A percentile compares a stretch with the other conserved stretches of the same genome.
Evolutionary conservation across 2,329 filamentous ascomycete genomes (phyloP).

Genomic region (Aspergillus quadrilineatus): DNA sequence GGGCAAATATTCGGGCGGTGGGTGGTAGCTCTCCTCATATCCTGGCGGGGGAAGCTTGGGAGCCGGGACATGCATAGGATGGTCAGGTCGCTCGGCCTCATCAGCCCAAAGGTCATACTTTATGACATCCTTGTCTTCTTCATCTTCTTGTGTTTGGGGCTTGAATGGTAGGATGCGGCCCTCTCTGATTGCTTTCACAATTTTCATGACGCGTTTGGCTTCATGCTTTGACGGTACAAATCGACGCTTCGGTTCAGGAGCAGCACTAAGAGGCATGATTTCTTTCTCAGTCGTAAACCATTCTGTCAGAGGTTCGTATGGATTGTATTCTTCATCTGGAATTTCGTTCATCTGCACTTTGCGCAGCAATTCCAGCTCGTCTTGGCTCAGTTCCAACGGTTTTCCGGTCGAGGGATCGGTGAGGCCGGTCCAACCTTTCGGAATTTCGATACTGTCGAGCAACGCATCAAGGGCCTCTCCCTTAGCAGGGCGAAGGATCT

Average conservation of each 20-base stretch:
- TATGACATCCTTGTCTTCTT: slow-evolving; percentile 68
- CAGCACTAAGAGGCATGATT: slow-evolving; percentile 90
- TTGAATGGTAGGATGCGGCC: slow-evolving; percentile 91
- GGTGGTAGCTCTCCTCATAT: slow-evolving; percentile 95
- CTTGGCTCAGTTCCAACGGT: slow-evolving; percentile 78
- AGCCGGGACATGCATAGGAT: slow-evolving; percentile 91
- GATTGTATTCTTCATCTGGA: slow-evolving; percentile 84
- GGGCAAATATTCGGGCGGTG: slow-evolving; percentile 89
- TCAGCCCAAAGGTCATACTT: slow-evolving; percentile 95
- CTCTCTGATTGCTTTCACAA: slow-evolving; percentile 92
- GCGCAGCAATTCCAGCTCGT: slow-evolving; percentile 84
- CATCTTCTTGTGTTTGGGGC: slow-evolving; percentile 69
- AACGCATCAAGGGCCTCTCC: slow-evolving; percentile 91
- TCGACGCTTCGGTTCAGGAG: slow-evolving; percentile 91
- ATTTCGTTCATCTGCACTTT: slow-evolving; percentile 87
- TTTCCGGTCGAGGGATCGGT: slow-evolving; percentile 94
- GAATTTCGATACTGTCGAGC: slow-evolving; percentile 92
- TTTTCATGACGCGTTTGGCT: slow-evolving; percentile 92
- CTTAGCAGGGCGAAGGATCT: slow-evolving; percentile 91
- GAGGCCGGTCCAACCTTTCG: slow-evolving; percentile 94
- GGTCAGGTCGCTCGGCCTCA: slow-evolving; percentile 75
- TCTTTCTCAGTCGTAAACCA: slow-evolving; percentile 91
- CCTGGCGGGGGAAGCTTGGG: slow-evolving; percentile 91
- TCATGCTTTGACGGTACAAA: slow-evolving; percentile 98
- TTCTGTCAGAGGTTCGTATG: slow-evolving; percentile 89